These are phyloP conservation scores for Oleoguttula mirabilis DNA, from an alignment of 495 filamentous ascomycete species.

Conservation along the genomic window DNA sequence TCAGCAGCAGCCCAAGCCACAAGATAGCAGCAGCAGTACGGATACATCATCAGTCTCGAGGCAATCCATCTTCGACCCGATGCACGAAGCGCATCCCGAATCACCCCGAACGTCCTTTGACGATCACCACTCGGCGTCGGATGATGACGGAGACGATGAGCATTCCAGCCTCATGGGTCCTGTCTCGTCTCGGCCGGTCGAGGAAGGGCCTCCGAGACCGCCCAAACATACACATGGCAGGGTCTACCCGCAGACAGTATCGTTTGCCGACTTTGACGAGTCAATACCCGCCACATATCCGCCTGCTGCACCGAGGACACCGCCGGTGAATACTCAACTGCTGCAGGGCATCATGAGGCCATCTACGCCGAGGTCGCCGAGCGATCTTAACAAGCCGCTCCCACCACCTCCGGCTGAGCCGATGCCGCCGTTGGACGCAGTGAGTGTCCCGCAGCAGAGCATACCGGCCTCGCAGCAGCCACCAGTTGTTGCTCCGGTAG, in stretches of 20 bases:
- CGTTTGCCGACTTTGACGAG: constrained; percentile 28
- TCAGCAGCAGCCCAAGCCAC: constrained; percentile 2
- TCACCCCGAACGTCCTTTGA: constrained; percentile 29
- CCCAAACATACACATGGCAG: constrained; percentile 27
- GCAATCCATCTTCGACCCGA: constrained; percentile 29
- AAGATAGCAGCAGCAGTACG: constrained; percentile 28
- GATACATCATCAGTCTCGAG: constrained; percentile 30
- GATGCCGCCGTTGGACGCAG: too few species aligned
- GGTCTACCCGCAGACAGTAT: constrained; percentile 28
- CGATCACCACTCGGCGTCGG: constrained; percentile 7
- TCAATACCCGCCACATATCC: constrained; percentile 10
- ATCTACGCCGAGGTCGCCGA: constrained; percentile 13
- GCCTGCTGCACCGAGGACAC: constrained; percentile 1
- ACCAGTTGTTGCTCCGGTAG: too few species aligned
- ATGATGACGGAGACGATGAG: constrained; percentile 25
- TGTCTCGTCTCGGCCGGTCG: constrained; percentile 12
- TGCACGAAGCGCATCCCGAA: constrained; percentile 24
- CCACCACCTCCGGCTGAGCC: constrained; percentile 19
- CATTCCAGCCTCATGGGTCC: constrained; percentile 20
- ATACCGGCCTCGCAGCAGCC: too few species aligned
- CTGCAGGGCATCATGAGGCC: neutral
- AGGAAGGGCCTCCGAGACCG: constrained; percentile 21
- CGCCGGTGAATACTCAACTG: constrained; percentile 1
- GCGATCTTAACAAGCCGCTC: constrained; percentile 32
- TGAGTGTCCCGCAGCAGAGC: too few species aligned